These are phyloP conservation scores for Daldinia decipiens DNA, from an alignment of 495 filamentous ascomycete species.

Conservation along the genomic window DNA sequence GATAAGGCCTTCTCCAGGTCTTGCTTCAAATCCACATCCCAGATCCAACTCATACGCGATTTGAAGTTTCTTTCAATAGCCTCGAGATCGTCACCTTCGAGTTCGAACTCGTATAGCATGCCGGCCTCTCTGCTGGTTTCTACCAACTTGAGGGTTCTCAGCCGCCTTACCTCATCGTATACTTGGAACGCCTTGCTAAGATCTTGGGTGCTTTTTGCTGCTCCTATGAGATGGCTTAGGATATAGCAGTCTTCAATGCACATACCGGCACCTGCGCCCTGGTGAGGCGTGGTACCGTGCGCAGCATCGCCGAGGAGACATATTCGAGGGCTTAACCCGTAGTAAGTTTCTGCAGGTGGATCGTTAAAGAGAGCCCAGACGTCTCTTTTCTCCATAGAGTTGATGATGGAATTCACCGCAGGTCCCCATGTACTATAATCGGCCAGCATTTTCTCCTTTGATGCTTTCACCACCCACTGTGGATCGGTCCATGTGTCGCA, in stretches of 20 bases:
- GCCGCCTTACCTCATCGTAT: conserved; percentile 69
- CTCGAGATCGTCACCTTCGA: conserved; percentile 46
- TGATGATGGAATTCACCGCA: conserved; percentile 49
- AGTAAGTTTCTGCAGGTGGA: conserved; percentile 64
- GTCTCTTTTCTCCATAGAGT: conserved; percentile 45
- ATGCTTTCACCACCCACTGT: conserved; percentile 66
- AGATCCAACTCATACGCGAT: conserved; percentile 50
- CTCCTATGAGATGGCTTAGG: conserved; percentile 65
- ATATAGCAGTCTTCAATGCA: conserved; percentile 75
- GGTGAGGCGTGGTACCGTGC: conserved; percentile 75
- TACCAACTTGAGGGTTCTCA: conserved; percentile 57
- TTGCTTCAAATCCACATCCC: conserved; percentile 47
- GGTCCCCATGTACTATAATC: conserved; percentile 67
- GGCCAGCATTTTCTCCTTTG: conserved; percentile 64
- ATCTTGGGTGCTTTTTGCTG: conserved; percentile 51
- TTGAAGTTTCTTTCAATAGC: conserved; percentile 44
- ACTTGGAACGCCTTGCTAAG: conserved; percentile 66
- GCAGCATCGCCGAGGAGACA: conserved; percentile 75
- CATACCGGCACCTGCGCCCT: conserved; percentile 74
- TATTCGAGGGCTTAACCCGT: conserved; percentile 54
- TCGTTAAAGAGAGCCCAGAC: conserved; percentile 74
- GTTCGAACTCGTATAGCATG: conserved; percentile 51
- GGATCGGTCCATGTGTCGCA: conserved; percentile 55
- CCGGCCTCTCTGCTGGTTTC: conserved; percentile 55
- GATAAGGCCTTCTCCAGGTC: conserved; percentile 39